A percentile compares a stretch with the other conserved stretches of the same genome.
Evolutionary conservation across 2,329 filamentous ascomycete species (phyloP).

Genomic region (Ophiocordyceps polyrhachis-furcata): DNA sequence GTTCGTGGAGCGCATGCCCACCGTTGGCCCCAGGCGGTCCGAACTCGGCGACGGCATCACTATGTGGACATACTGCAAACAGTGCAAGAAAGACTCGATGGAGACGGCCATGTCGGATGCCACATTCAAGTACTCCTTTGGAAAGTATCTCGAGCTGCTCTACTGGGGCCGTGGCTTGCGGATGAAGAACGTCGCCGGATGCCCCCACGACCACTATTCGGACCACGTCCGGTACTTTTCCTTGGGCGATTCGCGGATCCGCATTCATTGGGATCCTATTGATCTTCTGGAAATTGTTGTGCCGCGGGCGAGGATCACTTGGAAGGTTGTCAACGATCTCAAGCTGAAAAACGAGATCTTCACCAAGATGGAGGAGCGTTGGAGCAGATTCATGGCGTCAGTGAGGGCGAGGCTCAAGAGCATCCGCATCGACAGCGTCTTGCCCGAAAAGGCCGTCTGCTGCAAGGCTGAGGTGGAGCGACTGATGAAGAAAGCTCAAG

Average conservation of each 20-base stretch:
- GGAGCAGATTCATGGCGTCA: constrained; percentile 73
- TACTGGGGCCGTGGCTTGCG: constrained; percentile 84
- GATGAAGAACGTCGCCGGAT: constrained; percentile 49
- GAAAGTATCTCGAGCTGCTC: constrained; percentile 91
- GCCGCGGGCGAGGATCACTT: constrained; percentile 74
- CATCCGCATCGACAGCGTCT: constrained; percentile 80
- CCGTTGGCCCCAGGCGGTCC: constrained; percentile 18
- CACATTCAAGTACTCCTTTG: constrained; percentile 97
- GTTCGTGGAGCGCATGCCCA: constrained; percentile 48
- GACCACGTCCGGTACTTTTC: constrained; percentile 91
- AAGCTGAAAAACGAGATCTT: constrained; percentile 87
- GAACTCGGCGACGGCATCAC: constrained; percentile 49
- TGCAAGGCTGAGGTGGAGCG: constrained; percentile 69
- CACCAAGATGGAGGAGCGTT: constrained; percentile 58
- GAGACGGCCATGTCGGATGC: constrained; percentile 81
- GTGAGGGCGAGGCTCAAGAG: constrained; percentile 68
- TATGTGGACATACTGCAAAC: constrained; percentile 96
- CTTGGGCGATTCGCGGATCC: constrained; percentile 64
- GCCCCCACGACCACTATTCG: constrained; percentile 78
- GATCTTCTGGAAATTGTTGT: constrained; percentile 90
- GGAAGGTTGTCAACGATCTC: constrained; percentile 93
- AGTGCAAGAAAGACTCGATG: constrained; percentile 78
- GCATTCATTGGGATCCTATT: constrained; percentile 84
- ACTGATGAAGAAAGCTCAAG: constrained; percentile 59
- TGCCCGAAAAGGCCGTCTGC: constrained; percentile 67